Conservation (phyloP, 331 rosid genomes). For the Quercus phellos region DNA sequence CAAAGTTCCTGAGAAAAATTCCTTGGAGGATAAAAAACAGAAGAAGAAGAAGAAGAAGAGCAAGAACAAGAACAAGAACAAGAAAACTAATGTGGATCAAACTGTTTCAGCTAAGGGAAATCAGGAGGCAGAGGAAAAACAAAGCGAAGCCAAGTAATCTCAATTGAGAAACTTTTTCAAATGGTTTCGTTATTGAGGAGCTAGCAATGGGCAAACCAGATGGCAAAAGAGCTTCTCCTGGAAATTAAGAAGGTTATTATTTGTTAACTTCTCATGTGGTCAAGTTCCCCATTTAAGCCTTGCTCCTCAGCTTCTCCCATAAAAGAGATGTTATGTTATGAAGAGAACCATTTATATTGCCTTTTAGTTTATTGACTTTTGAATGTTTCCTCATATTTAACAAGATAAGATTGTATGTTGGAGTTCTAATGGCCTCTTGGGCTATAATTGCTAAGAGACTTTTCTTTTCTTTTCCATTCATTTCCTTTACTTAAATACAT, state of each 20-base stretch:
- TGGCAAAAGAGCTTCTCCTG: conserved; percentile 81
- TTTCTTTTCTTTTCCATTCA: too few species aligned
- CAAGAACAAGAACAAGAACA: too few species aligned
- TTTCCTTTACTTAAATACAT: too few species aligned
- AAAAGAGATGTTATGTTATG: background rate
- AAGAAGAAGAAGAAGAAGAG: too few species aligned
- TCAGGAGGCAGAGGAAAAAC: conserved; percentile 34
- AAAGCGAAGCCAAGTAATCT: conserved; percentile 47
- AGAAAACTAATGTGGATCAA: conserved; percentile 21
- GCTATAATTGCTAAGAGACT: background rate
- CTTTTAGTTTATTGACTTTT: background rate
- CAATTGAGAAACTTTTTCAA: conserved; percentile 55
- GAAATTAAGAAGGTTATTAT: conserved; percentile 46
- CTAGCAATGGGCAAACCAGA: conserved; percentile 83
- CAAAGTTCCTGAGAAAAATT: conserved; percentile 23
- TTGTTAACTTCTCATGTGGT: conserved; percentile 8
- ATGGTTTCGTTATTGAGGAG: conserved; percentile 86
- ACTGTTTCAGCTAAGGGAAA: conserved; percentile 27
- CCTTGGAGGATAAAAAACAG: conserved; percentile 36
- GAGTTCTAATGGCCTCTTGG: background rate
- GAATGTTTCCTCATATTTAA: background rate
- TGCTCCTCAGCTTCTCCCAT: background rate
- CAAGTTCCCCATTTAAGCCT: background rate
- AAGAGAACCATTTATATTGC: background rate
- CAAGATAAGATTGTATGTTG: background rate